Conservation (phyloP, 2,329 filamentous ascomycete species). For the Calonectria pseudoreteaudii region DNA sequence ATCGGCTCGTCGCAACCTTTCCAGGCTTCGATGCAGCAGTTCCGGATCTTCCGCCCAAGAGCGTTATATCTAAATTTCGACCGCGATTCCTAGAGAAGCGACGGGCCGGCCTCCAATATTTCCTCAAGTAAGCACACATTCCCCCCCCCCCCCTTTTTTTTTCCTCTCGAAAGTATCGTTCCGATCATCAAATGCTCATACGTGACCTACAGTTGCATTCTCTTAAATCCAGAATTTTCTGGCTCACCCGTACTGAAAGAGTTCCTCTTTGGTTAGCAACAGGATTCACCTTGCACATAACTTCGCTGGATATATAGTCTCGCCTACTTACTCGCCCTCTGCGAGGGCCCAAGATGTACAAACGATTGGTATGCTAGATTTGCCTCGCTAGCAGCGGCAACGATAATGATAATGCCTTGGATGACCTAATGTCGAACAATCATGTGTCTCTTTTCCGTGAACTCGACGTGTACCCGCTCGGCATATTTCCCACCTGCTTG, state of each 20-base stretch:
- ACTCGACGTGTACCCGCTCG: too few relatives aligned
- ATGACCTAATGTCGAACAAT: conserved; percentile 26
- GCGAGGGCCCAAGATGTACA: conserved; percentile 38
- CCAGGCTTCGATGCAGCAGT: conserved; percentile 87
- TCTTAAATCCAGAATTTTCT: conserved; percentile 94
- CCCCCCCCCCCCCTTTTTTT: too few relatives aligned
- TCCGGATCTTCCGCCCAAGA: conserved; percentile 91
- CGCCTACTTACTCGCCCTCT: conserved; percentile 20
- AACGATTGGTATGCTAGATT: conserved; percentile 31
- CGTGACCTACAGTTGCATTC: conserved; percentile 74
- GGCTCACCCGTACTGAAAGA: conserved; percentile 92
- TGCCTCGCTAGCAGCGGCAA: conserved; percentile 26
- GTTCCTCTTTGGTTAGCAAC: conserved; percentile 77
- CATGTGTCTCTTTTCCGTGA: not conserved
- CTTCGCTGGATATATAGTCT: conserved; percentile 39
- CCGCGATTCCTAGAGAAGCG: conserved; percentile 88
- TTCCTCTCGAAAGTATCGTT: not conserved
- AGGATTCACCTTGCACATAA: conserved; percentile 16
- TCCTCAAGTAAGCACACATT: conserved; percentile 81
- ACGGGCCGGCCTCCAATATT: conserved; percentile 87
- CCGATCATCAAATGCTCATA: conserved; percentile 23
- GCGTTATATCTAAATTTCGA: conserved; percentile 86
- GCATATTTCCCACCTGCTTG: not conserved
- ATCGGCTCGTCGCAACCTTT: conserved; percentile 81
- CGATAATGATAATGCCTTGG: conserved; percentile 45